phyloP scores from a whole-genome alignment of 1,284 basidiomycete genomes.

The Melampsora larici-populina region DNA sequence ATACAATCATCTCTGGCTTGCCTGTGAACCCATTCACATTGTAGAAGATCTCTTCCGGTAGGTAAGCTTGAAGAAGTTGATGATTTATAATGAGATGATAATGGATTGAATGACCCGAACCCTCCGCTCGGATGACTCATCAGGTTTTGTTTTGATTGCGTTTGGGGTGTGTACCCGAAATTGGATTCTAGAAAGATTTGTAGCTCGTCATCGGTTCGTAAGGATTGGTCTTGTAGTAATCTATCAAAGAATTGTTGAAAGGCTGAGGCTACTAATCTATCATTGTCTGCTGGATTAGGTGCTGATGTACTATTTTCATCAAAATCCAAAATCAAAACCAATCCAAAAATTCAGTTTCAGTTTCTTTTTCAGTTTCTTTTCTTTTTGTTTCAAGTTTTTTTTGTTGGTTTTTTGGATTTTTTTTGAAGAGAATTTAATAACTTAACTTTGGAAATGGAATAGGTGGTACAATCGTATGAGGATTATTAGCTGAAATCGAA shows the following conservation, averaged over 20 bases:
- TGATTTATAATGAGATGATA: not conserved
- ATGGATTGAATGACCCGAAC: not conserved
- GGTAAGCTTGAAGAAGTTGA: not conserved
- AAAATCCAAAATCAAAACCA: constrained; percentile 71
- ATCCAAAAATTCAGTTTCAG: too few species aligned
- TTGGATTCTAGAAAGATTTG: constrained; percentile 89
- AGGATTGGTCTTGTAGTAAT: constrained; percentile 79
- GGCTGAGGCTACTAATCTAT: constrained; percentile 84
- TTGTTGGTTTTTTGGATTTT: not conserved
- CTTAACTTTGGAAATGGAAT: not conserved
- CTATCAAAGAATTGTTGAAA: constrained; percentile 86
- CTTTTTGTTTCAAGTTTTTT: too few species aligned
- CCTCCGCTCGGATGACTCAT: not conserved
- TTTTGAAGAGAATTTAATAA: not conserved
- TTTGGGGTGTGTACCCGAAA: constrained; percentile 62
- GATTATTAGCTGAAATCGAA: constrained; percentile 72
- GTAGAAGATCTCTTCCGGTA: not conserved
- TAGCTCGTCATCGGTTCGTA: constrained; percentile 81
- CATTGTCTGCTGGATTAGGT: constrained; percentile 89
- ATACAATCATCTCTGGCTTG: constrained; percentile 22
- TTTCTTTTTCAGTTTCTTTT: too few species aligned
- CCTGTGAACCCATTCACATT: too few species aligned
- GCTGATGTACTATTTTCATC: constrained; percentile 88
- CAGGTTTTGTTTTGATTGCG: not conserved
- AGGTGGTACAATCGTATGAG: constrained; percentile 61